Evolutionary conservation across 1,284 basidiomycete species (phyloP).

Genomic region (Pyrrhoderma lamaoense): DNA sequence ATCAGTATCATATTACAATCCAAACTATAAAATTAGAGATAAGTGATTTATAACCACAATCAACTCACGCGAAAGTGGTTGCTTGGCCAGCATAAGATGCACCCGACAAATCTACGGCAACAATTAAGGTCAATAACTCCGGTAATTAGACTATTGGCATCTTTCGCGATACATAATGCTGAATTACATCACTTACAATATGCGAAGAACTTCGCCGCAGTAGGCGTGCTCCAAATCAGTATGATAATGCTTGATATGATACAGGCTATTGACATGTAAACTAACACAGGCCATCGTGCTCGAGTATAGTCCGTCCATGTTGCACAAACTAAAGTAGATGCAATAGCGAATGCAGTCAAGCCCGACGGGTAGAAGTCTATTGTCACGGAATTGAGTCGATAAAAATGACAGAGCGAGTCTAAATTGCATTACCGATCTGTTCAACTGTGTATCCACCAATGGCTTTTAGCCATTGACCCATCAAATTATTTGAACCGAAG

Average conservation of each 20-base stretch:
- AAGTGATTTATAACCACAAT: not conserved
- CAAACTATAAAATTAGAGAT: not conserved
- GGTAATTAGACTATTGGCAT: not conserved
- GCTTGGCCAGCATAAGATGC: constrained; percentile 63
- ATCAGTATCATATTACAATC: not conserved
- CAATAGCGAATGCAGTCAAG: constrained; percentile 56
- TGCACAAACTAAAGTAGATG: constrained; percentile 53
- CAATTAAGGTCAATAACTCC: not conserved
- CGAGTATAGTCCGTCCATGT: constrained; percentile 53
- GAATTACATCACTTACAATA: constrained; percentile 39
- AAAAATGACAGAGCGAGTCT: not conserved
- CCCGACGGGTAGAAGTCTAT: constrained; percentile 61
- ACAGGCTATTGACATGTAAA: constrained; percentile 52
- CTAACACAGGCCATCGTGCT: constrained; percentile 55
- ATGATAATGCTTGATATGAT: constrained; percentile 51
- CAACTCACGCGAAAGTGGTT: constrained; percentile 57
- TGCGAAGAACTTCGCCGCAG: constrained; percentile 57
- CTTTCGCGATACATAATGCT: not conserved
- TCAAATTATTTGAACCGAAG: constrained; percentile 66
- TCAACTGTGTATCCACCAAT: constrained; percentile 54
- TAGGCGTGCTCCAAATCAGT: constrained; percentile 48
- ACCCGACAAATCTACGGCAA: constrained; percentile 44
- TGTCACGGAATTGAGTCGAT: not conserved
- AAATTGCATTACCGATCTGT: constrained; percentile 39
- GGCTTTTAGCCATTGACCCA: constrained; percentile 69